A percentile compares a stretch with the other conserved stretches of the same genome.
These are phyloP conservation scores for Penicillium paneum DNA, from an alignment of 2,329 filamentous ascomycete genomes.

Conservation along the genomic window DNA sequence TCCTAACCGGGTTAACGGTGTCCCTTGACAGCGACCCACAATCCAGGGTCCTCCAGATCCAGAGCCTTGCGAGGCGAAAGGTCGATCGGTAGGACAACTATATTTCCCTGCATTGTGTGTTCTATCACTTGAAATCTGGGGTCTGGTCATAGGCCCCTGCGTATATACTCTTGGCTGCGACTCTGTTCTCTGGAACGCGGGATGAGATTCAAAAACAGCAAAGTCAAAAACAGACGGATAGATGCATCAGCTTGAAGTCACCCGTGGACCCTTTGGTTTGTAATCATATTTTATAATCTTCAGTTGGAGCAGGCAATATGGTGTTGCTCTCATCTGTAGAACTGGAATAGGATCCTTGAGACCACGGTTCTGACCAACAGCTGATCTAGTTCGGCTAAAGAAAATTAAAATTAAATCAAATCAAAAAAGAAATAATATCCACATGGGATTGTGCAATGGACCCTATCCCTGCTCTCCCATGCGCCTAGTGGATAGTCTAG, in stretches of 20 bases:
- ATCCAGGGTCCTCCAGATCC: conserved; percentile 21
- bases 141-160: not conserved
- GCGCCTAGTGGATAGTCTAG: conserved; percentile 10
- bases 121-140: not conserved
- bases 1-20: conserved; percentile 20
- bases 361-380: not conserved
- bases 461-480: not conserved
- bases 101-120: not conserved
- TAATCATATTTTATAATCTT: not conserved
- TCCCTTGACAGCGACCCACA: conserved; percentile 19
- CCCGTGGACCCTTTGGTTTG: not conserved
- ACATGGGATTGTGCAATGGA: not conserved
- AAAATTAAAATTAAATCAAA: too few relatives aligned
- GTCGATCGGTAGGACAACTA: conserved; percentile 11
- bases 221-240: not conserved
- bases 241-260: not conserved
- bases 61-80: conserved; percentile 8
- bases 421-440: not conserved
- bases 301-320: too few relatives aligned
- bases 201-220: not conserved
- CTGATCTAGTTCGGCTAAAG: not conserved
- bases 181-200: conserved; percentile 2
- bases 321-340: not conserved
- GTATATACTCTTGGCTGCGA: not conserved
- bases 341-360: too few relatives aligned